Conservation (phyloP, 805 yeast species). For the Myxozyma melibiosi region DNA sequence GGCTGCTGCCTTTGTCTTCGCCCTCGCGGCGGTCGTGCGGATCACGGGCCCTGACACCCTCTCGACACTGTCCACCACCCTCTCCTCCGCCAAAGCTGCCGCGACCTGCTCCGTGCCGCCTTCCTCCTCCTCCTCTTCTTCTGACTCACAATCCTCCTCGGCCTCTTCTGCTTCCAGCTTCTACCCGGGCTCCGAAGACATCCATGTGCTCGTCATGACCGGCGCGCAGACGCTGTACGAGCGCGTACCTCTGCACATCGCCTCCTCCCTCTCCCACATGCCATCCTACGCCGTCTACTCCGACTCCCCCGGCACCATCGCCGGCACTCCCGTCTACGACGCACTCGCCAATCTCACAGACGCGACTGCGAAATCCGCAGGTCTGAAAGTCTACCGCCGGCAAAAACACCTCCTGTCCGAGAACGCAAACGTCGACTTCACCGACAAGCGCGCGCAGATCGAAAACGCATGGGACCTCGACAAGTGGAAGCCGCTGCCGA, state of each 20-base stretch:
- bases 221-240: slow-evolving; percentile 41
- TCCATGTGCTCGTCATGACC: slow-evolving; percentile 39
- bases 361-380: slow-evolving; percentile 2
- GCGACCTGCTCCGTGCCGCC: too few relatives aligned
- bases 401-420: slow-evolving; percentile 4
- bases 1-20: background rate
- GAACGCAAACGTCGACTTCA: background rate
- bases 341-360: slow-evolving; percentile 32
- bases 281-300: slow-evolving; percentile 42
- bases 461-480: slow-evolving; percentile 43
- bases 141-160: too few relatives aligned
- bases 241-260: slow-evolving; percentile 44
- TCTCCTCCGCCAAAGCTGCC: too few relatives aligned
- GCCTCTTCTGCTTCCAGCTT: too few relatives aligned
- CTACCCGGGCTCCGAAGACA: slow-evolving; percentile 17
- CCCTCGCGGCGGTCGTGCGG: background rate
- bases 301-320: slow-evolving; percentile 40
- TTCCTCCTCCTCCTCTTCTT: background rate
- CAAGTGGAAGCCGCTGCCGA: slow-evolving; percentile 44
- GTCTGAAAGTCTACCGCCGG: slow-evolving; percentile 36
- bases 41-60: too few relatives aligned
- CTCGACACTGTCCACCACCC: too few relatives aligned
- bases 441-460: slow-evolving; percentile 8
- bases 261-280: slow-evolving; percentile 38
- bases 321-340: slow-evolving; percentile 41